Base-by-base conservation (phyloP, 257 asterid genomes). In the Euphrasia confusa region DNA sequence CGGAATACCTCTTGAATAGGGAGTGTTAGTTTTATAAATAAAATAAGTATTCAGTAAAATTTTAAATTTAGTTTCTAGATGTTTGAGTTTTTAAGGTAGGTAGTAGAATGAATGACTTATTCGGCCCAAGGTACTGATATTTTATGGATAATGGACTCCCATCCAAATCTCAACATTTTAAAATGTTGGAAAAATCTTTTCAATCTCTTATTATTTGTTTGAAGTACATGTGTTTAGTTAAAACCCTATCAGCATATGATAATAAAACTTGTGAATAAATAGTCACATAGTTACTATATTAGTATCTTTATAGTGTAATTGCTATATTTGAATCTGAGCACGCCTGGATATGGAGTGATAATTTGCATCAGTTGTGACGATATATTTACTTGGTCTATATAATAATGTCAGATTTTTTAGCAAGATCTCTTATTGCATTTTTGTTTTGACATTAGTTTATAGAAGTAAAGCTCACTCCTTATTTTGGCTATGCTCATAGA, bases 141-240 rank as follows among this genome's bases (percentile, higher is more conserved):
- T 44, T 39, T 44, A 13, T 13, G 15, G 33, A 32, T 10, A 10
- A 21, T 49, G 48, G 35, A 30, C 32, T 2, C 44, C 26, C 39
- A 17, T 11, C 7, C 45, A 28, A 27, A 47, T 30, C 30, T 62
- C 14, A 32, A 18, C 40, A n/a, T 49, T 28, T 56, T 58, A 32
- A 14, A 50, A 12, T 35, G 44, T 21, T 68, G 67, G 40, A 39
- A 40, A 50, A 4, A 26, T 49, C 21, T 26, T 40, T 17, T 27
- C 4, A 37, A 60, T 50, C 68, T 54, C 40, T 52, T 10, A 30
- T 5, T 27, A 10, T 48, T 27, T 50, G 17, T 68, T 68, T 44
- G n/a, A 44, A 44, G 50, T 44, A n/a, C n/a, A 11, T 44, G n/a
- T 11, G 15, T 4, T 44, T 44, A 44, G 11, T 44, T 12, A 11